Percentiles rank a stretch among this genome's conserved stretches.
Evolutionary conservation across 176 grass and related monocot genomes (phyloP).

Genomic region (Bromus sterilis): DNA sequence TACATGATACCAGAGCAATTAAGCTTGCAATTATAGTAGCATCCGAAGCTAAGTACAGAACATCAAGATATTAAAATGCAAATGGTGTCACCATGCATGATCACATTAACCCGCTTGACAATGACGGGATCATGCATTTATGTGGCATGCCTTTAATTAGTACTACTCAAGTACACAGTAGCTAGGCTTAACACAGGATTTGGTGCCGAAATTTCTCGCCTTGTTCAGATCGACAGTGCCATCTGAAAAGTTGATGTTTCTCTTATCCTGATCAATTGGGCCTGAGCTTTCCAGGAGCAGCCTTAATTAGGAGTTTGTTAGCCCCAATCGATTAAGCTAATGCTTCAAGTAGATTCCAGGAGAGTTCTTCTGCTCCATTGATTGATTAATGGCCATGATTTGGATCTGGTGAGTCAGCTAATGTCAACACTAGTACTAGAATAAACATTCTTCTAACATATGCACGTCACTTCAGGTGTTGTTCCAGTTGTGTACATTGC

Average conservation of each 20-base stretch:
- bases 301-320: conserved; percentile 26
- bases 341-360: conserved; percentile 43
- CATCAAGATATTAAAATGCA: neutral
- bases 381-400: conserved; percentile 40
- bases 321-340: conserved; percentile 24
- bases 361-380: conserved; percentile 18
- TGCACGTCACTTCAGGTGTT: conserved; percentile 45
- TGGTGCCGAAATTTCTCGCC: conserved; percentile 29
- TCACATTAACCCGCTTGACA: conserved; percentile 21
- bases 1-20: neutral
- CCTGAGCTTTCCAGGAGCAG: conserved; percentile 17
- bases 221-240: conserved; percentile 36
- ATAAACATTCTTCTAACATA: conserved; percentile 21
- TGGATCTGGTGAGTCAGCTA: conserved; percentile 35
- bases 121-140: conserved; percentile 10
- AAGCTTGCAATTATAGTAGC: neutral
- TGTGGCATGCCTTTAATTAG: neutral
- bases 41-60: neutral
- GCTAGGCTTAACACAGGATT: neutral
- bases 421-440: conserved; percentile 24
- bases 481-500: conserved; percentile 2
- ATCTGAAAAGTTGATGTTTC: conserved; percentile 42
- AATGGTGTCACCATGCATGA: neutral
- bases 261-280: conserved; percentile 23
- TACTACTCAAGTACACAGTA: neutral